Percentiles rank a stretch among this genome's conserved stretches.
phyloP scores from a whole-genome alignment of 805 yeast genomes.

The Candida quercuum region DNA sequence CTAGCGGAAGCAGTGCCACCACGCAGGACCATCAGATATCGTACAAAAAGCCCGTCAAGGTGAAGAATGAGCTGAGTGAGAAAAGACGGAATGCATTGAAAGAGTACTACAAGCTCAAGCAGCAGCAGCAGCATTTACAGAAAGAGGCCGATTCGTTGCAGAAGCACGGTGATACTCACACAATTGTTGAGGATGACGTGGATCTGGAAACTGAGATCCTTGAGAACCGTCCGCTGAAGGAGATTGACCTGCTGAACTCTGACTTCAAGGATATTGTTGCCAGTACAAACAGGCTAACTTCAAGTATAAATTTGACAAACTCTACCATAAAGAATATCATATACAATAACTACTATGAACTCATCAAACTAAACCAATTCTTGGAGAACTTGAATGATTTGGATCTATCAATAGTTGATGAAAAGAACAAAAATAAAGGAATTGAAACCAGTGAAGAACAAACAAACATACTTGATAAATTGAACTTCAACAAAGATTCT shows the following conservation, averaged over 20 bases:
- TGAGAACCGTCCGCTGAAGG: slow-evolving; percentile 12
- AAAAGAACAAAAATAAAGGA: neutral
- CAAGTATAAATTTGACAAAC: slow-evolving; percentile 45
- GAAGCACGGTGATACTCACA: neutral
- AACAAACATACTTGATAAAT: neutral
- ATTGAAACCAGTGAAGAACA: slow-evolving; percentile 3
- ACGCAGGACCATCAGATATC: slow-evolving; percentile 11
- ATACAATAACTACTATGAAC: slow-evolving; percentile 70
- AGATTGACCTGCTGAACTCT: slow-evolving; percentile 23
- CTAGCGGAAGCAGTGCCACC: slow-evolving; percentile 1
- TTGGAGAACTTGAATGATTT: slow-evolving; percentile 32
- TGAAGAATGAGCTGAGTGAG: slow-evolving; percentile 18
- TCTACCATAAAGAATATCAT: slow-evolving; percentile 65
- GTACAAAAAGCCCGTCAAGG: slow-evolving; percentile 20
- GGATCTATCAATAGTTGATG: slow-evolving; percentile 9
- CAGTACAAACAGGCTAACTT: slow-evolving; percentile 36
- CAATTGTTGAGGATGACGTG: slow-evolving; percentile 16
- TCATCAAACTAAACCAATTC: slow-evolving; percentile 61
- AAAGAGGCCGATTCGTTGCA: slow-evolving; percentile 2
- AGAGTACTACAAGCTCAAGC: slow-evolving; percentile 36
- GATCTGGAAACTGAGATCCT: slow-evolving; percentile 25
- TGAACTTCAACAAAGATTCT: neutral
- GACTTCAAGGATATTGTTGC: slow-evolving; percentile 29
- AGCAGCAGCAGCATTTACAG: slow-evolving; percentile 18
- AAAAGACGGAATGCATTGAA: slow-evolving; percentile 35